Conservation (phyloP, 2,329 filamentous ascomycete species). For the Alternaria hordeiaustralica region DNA sequence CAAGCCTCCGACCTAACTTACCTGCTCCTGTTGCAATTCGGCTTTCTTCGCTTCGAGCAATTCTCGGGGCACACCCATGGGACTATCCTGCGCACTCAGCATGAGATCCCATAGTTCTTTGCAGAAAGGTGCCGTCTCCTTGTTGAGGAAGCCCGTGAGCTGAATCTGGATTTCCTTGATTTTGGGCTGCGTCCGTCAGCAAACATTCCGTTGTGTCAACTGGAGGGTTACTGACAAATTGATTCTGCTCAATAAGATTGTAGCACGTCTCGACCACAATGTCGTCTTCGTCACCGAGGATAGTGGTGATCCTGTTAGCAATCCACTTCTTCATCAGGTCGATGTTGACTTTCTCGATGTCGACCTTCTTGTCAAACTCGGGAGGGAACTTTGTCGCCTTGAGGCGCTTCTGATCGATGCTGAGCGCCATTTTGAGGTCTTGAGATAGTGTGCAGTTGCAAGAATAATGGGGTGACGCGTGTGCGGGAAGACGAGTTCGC, state of each 20-base stretch:
- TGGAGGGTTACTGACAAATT: constrained; percentile 68
- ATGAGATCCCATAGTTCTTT: constrained; percentile 93
- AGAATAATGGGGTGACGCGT: constrained; percentile 1
- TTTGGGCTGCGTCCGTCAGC: constrained; percentile 70
- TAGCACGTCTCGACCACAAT: constrained; percentile 87
- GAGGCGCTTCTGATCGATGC: constrained; percentile 86
- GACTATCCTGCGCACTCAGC: constrained; percentile 85
- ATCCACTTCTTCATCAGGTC: constrained; percentile 99
- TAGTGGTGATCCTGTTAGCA: constrained; percentile 81
- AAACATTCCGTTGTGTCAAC: neutral
- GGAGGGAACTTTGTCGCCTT: constrained; percentile 91
- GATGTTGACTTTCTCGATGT: constrained; percentile 96
- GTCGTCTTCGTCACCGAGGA: constrained; percentile 92
- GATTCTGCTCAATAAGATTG: constrained; percentile 72
- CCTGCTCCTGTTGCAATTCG: constrained; percentile 94
- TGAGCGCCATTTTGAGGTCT: constrained; percentile 70
- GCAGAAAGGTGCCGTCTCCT: constrained; percentile 87
- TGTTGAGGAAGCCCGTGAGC: constrained; percentile 92
- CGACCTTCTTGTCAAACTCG: constrained; percentile 94
- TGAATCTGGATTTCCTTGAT: constrained; percentile 96
- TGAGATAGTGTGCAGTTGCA: constrained; percentile 1
- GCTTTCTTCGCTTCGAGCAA: constrained; percentile 94
- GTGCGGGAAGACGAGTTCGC: constrained; percentile 4
- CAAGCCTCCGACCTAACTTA: constrained; percentile 46
- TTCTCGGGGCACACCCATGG: constrained; percentile 92